Percentiles rank a stretch among this genome's conserved stretches.
Evolutionary conservation across 176 grass and related monocot genomes (phyloP).

Genomic region (Phoenix dactylifera): DNA sequence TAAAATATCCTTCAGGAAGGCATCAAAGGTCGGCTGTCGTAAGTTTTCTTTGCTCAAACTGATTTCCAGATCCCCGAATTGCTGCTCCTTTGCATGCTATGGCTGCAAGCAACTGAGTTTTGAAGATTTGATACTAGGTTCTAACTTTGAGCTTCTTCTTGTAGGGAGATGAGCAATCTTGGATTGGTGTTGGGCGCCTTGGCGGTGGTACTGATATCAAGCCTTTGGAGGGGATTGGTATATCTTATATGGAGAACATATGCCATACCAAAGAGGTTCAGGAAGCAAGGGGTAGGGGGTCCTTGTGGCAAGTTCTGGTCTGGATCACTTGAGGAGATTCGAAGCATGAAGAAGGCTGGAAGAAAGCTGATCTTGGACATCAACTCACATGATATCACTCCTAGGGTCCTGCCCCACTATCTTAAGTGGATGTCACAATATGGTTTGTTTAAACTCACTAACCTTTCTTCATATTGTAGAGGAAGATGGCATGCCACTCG

Average conservation of each 20-base stretch:
- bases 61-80: too few relatives aligned
- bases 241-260: constrained; percentile 29
- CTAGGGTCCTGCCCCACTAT: constrained; percentile 37
- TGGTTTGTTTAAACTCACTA: constrained; percentile 6
- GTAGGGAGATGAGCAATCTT: too few relatives aligned
- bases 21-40: too few relatives aligned
- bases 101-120: too few relatives aligned
- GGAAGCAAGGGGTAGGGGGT: constrained; percentile 34
- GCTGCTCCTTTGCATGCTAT: too few relatives aligned
- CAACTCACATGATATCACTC: constrained; percentile 33
- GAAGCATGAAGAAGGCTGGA: constrained; percentile 18
- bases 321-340: constrained; percentile 35
- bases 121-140: too few relatives aligned
- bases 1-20: too few relatives aligned
- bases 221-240: constrained; percentile 17
- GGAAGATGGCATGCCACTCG: too few relatives aligned
- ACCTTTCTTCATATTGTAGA: background rate
- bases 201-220: constrained; percentile 2
- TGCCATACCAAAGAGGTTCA: constrained; percentile 6
- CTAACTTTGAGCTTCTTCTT: too few relatives aligned
- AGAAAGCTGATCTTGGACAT: constrained; percentile 24
- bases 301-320: constrained; percentile 23
- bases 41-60: too few relatives aligned
- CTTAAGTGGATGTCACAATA: constrained; percentile 38
- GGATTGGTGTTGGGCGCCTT: too few relatives aligned